Evolutionary conservation across 306 rosid genomes (phyloP).

Genomic region (Quercus aquifolioides): DNA sequence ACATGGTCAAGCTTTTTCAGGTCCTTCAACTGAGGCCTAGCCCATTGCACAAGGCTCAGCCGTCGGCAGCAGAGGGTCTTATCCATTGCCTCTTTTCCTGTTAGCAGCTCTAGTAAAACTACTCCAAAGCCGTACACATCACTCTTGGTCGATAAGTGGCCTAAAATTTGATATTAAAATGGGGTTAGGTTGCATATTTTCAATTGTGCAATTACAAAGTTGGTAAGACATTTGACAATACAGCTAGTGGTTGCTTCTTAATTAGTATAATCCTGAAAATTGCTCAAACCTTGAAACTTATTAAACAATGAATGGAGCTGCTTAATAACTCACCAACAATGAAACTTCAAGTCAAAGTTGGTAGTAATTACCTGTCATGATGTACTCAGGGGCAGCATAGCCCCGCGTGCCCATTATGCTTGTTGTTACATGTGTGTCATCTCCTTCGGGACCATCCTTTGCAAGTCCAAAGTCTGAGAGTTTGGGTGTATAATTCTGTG

Average conservation of each 20-base stretch:
- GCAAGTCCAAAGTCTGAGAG: conserved; percentile 82
- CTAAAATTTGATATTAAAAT: conserved; percentile 28
- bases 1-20: conserved; percentile 36
- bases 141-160: conserved; percentile 72
- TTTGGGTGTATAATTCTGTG: conserved; percentile 67
- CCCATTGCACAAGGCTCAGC: conserved; percentile 73
- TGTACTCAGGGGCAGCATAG: conserved; percentile 84
- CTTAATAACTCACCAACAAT: too few relatives aligned
- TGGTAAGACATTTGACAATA: neutral
- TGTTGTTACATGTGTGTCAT: conserved; percentile 60
- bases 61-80: conserved; percentile 32
- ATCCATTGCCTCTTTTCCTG: conserved; percentile 67
- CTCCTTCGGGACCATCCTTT: conserved; percentile 73
- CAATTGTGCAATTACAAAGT: neutral
- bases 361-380: conserved; percentile 50
- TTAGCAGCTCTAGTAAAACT: conserved; percentile 71
- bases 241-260: neutral
- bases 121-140: conserved; percentile 90
- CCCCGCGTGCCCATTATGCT: conserved; percentile 75
- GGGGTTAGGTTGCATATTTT: conserved; percentile 5
- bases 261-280: neutral
- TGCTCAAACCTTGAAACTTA: neutral
- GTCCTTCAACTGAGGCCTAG: conserved; percentile 66
- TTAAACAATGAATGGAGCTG: too few relatives aligned
- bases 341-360: neutral